Evolutionary conservation across 140 eudicot genomes (phyloP), one percentile per base, ranked within the genome.

Genomic region (Oenanthe javanica): DNA sequence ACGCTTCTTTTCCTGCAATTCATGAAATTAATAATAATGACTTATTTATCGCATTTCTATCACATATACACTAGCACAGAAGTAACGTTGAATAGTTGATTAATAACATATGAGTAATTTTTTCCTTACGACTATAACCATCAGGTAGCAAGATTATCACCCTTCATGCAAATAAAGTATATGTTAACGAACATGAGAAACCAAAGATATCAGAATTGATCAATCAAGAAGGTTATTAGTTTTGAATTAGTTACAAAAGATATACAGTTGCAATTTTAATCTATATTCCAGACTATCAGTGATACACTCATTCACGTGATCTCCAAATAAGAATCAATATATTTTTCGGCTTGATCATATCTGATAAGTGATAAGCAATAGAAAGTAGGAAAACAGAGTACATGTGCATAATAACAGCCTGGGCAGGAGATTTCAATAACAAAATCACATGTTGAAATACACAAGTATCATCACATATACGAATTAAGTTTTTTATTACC

Each of bases 1-100:
- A 18, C 98, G 90, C 86, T 83, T 94, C 84, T 92, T 91, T 79
- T 94, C 98, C 98, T 94, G 91, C 86, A 89, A 40, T 77, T 80
- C 19, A 21, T 8, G 27, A 81, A 77, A 23, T 38, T 11, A 45
- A 27, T 21, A 9, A 48, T 38, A 75, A 25, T 16, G 21, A 78
- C n/a, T 13, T 7, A 71, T 3, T 9, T 18, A 80, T 67, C 42
- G 42, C 25, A 10, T 16, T 31, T 50, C 52, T 8, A 76, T 52
- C 16, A 38, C 11, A 38, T 51, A 25, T 6, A 18, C 23, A 76
- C 1, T 31, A 40, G 50, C 8, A 23, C 49, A 77, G 16, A 77
- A 51, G 50, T 16, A 23, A 25, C 59, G 47, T 9, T 46, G 21
- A 74, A 19, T 74, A 40, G 40, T 21, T 21, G 42, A 45, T 47